Conservation (phyloP, 2,329 filamentous ascomycete species). For the Alternaria consortialis region DNA sequence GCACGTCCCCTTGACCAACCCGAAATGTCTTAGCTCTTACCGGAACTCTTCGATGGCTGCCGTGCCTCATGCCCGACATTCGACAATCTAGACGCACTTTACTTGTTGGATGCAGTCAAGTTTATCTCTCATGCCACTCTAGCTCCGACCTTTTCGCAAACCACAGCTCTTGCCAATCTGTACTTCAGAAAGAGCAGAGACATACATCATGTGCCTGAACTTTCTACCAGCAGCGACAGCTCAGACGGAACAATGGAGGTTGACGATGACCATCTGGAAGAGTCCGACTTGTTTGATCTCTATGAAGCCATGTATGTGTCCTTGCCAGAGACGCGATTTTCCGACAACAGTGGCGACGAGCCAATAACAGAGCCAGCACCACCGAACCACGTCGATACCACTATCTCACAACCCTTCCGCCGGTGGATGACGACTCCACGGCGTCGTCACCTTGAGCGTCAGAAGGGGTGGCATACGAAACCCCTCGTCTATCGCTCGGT, state of each 20-base stretch:
- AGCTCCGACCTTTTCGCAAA: slow-evolving; percentile 12
- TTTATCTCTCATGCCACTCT: not conserved
- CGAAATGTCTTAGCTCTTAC: slow-evolving; percentile 20
- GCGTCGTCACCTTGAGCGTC: slow-evolving; percentile 57
- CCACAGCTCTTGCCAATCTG: slow-evolving; percentile 8
- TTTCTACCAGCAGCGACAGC: slow-evolving; percentile 13
- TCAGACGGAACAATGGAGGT: slow-evolving; percentile 23
- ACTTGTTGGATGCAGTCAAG: slow-evolving; percentile 7
- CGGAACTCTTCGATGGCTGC: slow-evolving; percentile 13
- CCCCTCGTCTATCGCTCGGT: slow-evolving; percentile 8
- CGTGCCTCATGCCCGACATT: slow-evolving; percentile 18
- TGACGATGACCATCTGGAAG: slow-evolving; percentile 21
- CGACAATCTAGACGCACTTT: slow-evolving; percentile 17
- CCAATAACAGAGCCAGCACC: slow-evolving; percentile 7
- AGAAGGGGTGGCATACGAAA: slow-evolving; percentile 30
- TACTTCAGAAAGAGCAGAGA: slow-evolving; percentile 10
- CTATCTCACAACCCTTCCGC: slow-evolving; percentile 62
- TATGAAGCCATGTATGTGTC: slow-evolving; percentile 37
- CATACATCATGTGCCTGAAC: slow-evolving; percentile 9
- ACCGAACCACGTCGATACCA: slow-evolving; percentile 5
- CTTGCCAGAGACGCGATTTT: slow-evolving; percentile 29
- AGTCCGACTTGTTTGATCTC: slow-evolving; percentile 28
- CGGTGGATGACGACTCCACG: slow-evolving; percentile 77
- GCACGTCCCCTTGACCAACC: slow-evolving; percentile 23
- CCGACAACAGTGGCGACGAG: slow-evolving; percentile 28